Base-by-base conservation (phyloP, 2,329 filamentous ascomycete species). In the Ophiostoma triangulosporum region DNA sequence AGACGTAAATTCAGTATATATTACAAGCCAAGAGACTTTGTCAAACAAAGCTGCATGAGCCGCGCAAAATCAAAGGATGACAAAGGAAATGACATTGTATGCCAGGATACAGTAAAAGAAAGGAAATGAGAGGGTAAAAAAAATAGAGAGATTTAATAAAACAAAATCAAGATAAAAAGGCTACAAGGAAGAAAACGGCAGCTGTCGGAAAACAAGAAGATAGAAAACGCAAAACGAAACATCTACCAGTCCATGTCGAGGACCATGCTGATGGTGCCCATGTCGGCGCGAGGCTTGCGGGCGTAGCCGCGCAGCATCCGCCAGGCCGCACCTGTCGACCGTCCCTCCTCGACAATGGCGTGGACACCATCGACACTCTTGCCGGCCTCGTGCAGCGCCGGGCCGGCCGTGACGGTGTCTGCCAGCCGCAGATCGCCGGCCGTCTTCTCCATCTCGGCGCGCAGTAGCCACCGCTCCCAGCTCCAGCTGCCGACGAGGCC, bases 381-480 rank as follows among this genome's bases (percentile, higher is more conserved):
- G 56, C 74, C 77, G 7, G 79, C 78, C 67, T 78, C 74, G 52
- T 68, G 66, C 65, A 78, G 73, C 48, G 75, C 72, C 45, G 69
- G 65, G 22, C 75, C 70, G 9, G 75, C 65, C 35, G 71, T 74
- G 29, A 75, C 73, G 4, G 69, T 78, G 60, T 80, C 75, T 4
- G 68, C 69, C 24, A 80, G 71, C 11, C 77, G 67, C 57, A 76
- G 67, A 64, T 88, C 83, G 26, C 86, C 85, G 64, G 88, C 73
- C 4, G 74, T 73, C 67, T 78, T 93, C 72, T 96, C 90, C 70
- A 84, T 78, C 70, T 93, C 86, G 62, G 91, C 77, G 63, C 88
- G 87, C 60, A 96, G 71, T 66, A 97, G 78, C 93, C 93, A 98
- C 66, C 88, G 86, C 76, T 98, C 93, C 91, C 90, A 98, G 65